Percentiles rank a stretch among this genome's conserved stretches.
Evolutionary conservation across 1,139 yeast species (phyloP).

Genomic region (Fermentozyma sake): DNA sequence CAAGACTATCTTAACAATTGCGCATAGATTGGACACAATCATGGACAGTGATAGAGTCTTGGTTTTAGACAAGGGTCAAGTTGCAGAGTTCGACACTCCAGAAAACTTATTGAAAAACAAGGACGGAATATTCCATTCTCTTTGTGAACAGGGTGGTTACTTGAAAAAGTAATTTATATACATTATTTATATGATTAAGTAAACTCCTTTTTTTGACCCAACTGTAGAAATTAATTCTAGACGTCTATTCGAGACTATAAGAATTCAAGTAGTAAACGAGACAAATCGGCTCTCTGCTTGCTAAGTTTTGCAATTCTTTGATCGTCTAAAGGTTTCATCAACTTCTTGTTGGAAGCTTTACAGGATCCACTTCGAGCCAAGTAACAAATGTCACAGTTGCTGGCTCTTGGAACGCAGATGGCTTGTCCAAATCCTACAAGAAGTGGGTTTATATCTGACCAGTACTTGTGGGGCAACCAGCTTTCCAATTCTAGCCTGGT

Average conservation of each 20-base stretch:
- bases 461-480: conserved; percentile 69
- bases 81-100: conserved; percentile 20
- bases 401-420: conserved; percentile 69
- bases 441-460: conserved; percentile 84
- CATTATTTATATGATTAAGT: conserved; percentile 1
- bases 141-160: conserved; percentile 20
- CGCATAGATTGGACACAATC: conserved; percentile 23
- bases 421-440: conserved; percentile 94
- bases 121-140: conserved; percentile 15
- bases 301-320: conserved; percentile 28
- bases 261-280: conserved; percentile 6
- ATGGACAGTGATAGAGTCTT: conserved; percentile 23
- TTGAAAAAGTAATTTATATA: conserved; percentile 5
- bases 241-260: conserved; percentile 1
- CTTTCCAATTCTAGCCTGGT: conserved; percentile 64
- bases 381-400: conserved; percentile 72
- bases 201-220: conserved; percentile 1
- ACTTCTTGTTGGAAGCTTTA: conserved; percentile 42
- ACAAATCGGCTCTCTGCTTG: conserved; percentile 33
- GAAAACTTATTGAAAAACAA: conserved; percentile 13
- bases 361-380: conserved; percentile 52
- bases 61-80: conserved; percentile 20
- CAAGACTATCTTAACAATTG: conserved; percentile 22
- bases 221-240: too few species aligned
- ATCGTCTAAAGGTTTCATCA: conserved; percentile 28